Percentiles rank a stretch among this genome's conserved stretches.
Conservation (phyloP, 2,329 filamentous ascomycete species). For the Hypoxylon sp. region DNA sequence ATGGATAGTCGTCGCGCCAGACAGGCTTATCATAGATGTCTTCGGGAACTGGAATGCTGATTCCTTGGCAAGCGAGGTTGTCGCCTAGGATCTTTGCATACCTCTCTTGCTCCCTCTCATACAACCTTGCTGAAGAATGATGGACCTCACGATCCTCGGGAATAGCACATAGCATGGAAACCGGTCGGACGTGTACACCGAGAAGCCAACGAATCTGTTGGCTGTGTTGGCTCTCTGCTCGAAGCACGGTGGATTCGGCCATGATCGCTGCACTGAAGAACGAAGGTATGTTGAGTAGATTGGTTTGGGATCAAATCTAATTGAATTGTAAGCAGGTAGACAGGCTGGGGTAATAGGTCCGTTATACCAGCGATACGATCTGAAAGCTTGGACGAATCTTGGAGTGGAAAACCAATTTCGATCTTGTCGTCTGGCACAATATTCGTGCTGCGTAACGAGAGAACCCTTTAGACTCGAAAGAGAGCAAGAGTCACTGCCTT, state of each 20-base stretch:
- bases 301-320: background rate
- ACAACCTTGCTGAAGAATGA: background rate
- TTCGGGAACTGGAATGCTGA: background rate
- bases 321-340: background rate
- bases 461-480: background rate
- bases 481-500: background rate
- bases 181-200: background rate
- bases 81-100: background rate
- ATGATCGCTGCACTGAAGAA: background rate
- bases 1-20: background rate
- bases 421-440: background rate
- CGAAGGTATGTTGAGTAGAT: background rate
- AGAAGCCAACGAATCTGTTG: background rate
- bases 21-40: background rate
- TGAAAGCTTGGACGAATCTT: background rate
- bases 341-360: background rate
- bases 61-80: background rate
- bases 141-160: background rate
- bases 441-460: background rate
- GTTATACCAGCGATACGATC: background rate
- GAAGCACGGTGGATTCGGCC: background rate
- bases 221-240: background rate
- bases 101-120: background rate
- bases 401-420: background rate
- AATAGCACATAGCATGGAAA: background rate